Evolutionary conservation across 1,139 yeast genomes (phyloP).

Genomic region (Candida pseudocylindracea): DNA sequence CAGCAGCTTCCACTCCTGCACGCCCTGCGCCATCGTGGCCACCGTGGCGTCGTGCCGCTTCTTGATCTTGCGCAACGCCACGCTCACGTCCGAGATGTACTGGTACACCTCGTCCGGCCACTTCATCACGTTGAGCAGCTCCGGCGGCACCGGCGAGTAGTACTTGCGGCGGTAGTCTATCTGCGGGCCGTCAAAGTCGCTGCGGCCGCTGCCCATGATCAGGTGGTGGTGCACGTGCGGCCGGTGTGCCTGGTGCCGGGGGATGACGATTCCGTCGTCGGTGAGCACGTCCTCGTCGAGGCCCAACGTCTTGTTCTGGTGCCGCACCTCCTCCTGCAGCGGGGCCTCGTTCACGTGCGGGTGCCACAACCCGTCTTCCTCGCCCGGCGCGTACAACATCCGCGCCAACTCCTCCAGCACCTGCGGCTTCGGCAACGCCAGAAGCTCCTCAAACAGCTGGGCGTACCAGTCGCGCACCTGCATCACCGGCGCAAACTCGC

Average conservation of each 20-base stretch:
- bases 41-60: constrained; percentile 85
- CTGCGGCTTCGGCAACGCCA: constrained; percentile 27
- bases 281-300: constrained; percentile 11
- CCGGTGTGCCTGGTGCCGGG: no score
- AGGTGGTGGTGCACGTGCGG: constrained; percentile 6
- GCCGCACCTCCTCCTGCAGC: constrained; percentile 5
- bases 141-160: constrained; percentile 29
- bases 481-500: constrained; percentile 50
- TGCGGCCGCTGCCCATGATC: constrained; percentile 2
- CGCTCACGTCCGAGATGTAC: constrained; percentile 47
- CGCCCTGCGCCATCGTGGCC: constrained; percentile 84
- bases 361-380: not conserved
- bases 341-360: not conserved
- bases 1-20: constrained; percentile 55
- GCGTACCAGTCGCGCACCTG: constrained; percentile 82
- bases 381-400: constrained; percentile 8
- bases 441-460: constrained; percentile 70
- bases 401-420: constrained; percentile 16
- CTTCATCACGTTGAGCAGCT: constrained; percentile 9
- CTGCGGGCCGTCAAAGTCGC: constrained; percentile 2
- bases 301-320: constrained; percentile 16
- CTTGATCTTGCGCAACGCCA: constrained; percentile 48
- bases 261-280: constrained; percentile 31
- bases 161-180: constrained; percentile 18
- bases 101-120: constrained; percentile 65